Base-by-base conservation (phyloP, 2,329 filamentous ascomycete genomes). In the Neocatenulostroma microsporum region DNA sequence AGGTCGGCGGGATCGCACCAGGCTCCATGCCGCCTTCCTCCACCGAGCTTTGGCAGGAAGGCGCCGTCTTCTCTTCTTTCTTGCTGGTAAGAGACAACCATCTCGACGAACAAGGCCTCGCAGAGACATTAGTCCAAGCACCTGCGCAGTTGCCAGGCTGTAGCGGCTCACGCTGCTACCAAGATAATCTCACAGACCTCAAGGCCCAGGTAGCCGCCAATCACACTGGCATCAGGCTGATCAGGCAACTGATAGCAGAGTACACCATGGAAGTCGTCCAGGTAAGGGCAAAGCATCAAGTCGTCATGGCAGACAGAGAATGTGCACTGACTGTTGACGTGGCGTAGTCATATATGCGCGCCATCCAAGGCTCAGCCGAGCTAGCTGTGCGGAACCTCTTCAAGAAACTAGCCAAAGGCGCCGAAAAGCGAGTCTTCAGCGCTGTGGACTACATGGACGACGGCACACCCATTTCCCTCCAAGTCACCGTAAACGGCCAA, bases 101-200 rank as follows among this genome's bases (percentile, higher is more conserved):
- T n/a, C n/a, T n/a, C n/a, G n/a, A n/a, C n/a, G n/a, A n/a, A n/a
- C n/a, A n/a, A n/a, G n/a, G n/a, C n/a, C n/a, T n/a, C n/a, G n/a
- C n/a, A n/a, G n/a, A n/a, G n/a, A n/a, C n/a, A n/a, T n/a, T n/a
- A n/a, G n/a, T n/a, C n/a, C n/a, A n/a, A n/a, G n/a, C n/a, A n/a
- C n/a, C n/a, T n/a, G n/a, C n/a, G n/a, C n/a, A n/a, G n/a, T n/a
- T n/a, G n/a, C n/a, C n/a, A n/a, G n/a, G n/a, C n/a, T n/a, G n/a
- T n/a, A n/a, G n/a, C n/a, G n/a, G n/a, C n/a, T n/a, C n/a, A n/a
- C n/a, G n/a, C n/a, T n/a, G n/a, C n/a, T n/a, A n/a, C n/a, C n/a
- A n/a, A 3, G 60, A 65, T 21, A 62, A 66, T 41, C 67, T 66
- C 63, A 38, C 56, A 17, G 58, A 50, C 2, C 66, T 67, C 42